Conservation (phyloP, 768 basidiomycete genomes). For the Tephrocybe sp. region DNA sequence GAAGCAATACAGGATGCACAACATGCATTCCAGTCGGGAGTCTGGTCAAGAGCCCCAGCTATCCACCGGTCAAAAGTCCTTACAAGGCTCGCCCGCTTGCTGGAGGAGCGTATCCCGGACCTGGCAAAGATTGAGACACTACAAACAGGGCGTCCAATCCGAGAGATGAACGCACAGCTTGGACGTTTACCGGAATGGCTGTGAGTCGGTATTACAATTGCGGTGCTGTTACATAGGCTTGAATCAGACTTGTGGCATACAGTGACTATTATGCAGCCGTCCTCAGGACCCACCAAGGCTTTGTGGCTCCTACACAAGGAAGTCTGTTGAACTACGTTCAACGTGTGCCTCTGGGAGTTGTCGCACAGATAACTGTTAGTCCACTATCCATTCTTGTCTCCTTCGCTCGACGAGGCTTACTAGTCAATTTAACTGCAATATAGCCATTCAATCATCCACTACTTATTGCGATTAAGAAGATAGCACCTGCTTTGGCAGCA, state of each 20-base stretch:
- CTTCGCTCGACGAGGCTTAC: no score
- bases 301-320: conserved; percentile 77
- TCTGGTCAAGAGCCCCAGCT: conserved; percentile 66
- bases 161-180: conserved; percentile 82
- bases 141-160: conserved; percentile 79
- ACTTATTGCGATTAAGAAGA: conserved; percentile 87
- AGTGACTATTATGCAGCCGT: conserved; percentile 80
- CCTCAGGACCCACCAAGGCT: conserved; percentile 64
- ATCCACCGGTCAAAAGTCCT: conserved; percentile 63
- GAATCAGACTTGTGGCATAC: background rate
- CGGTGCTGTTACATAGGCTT: background rate
- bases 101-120: conserved; percentile 56
- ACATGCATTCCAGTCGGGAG: conserved; percentile 56
- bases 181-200: conserved; percentile 83
- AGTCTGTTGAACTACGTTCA: conserved; percentile 76
- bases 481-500: conserved; percentile 80
- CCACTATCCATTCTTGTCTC: background rate
- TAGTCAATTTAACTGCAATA: background rate
- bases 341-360: conserved; percentile 82
- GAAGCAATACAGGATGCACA: conserved; percentile 55
- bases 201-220: conserved; percentile 38
- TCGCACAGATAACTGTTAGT: conserved; percentile 80
- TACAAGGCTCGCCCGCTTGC: conserved; percentile 56
- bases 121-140: conserved; percentile 65
- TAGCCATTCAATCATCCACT: conserved; percentile 89